Base-by-base conservation (phyloP, 805 yeast genomes). In the Yarrowia bubula region DNA sequence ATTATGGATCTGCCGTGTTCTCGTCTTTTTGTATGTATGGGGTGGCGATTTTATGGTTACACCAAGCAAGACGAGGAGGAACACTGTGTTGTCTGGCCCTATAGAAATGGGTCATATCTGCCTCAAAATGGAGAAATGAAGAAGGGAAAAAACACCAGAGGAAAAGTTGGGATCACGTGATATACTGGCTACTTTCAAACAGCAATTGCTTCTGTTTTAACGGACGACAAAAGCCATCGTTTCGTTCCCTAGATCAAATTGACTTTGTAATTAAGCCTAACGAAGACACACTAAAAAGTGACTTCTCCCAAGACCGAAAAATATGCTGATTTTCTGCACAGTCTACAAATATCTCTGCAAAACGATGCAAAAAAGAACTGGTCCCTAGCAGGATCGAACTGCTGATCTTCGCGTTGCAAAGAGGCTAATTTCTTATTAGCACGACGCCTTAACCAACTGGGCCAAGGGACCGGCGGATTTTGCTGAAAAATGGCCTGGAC, bases 321-420 rank as follows among this genome's bases (percentile, higher is more conserved):
- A 43, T 18, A 43, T 5, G 33, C 10, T 4, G 5, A 8, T 17
- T 17, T 9, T 10, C 38, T 35, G 5, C 28, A 41, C 13, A 17
- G 4, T 17, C 15, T 17, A 43, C 4, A 17, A 10, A 17, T 11
- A 6, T 2, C 13, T 4, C 33, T 11, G 9, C 13, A 15, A 28
- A 15, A n/a, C 4, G 9, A 9, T 22, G 15, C 42, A 37, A 51
- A 55, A 55, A 55, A 13, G 8, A 31, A 41, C 28, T 72, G 74
- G 74, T 72, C 74, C 71, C 74, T 71, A 72, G 72, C 74, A 72
- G 74, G 74, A 71, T 78, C 80, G 80, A 78, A 78, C 80, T 76
- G 81, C 80, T 77, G 81, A 78, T 78, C 81, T 78, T 76, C 77
- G 80, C 80, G 80, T 78, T 43, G 64, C 50, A 55, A 55, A 55